Base-by-base conservation (phyloP, 768 basidiomycete genomes). In the Pisolithus orientalis region DNA sequence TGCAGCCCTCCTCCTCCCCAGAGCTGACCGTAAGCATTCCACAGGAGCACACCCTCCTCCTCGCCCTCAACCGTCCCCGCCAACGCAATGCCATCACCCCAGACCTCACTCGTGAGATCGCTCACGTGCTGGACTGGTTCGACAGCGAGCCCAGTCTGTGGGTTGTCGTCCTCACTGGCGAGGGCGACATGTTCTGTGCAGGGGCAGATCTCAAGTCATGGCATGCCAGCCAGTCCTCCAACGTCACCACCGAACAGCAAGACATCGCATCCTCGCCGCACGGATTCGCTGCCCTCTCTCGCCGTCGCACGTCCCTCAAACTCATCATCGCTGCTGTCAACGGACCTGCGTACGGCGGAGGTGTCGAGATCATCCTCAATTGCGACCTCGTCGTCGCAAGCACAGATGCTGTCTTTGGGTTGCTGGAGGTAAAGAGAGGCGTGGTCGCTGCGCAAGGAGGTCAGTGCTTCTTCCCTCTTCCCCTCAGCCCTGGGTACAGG, bases 241-340 rank as follows among this genome's bases (percentile, higher is more conserved):
- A 77, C 2, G 58, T 61, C 8, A 59, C 62, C 1, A 71, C 70
- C 50, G 78, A 84, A 57, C 76, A 75, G 56, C 72, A 78, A 56
- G 49, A 57, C 24, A 49, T 75, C 10, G 66, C 69, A 0, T 53
- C 65, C 1, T 72, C 76, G 25, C 51, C 70, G 1, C 68, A 85
- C 54, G 87, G 89, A 5, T 90, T 91, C 64, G 90, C 78, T 1
- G 79, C 85, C 34, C 69, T 92, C 38, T 90, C 88, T 1, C 79
- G 85, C 25, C 77, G 90, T 4, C 75, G 73, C 39, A 65, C 65
- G 34, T 79, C 80, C 0, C 72, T 66, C 54, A 91, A 91, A 62
- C 87, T 87, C 6, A 79, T 90, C 48, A 84, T 91, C 44, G 90
- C 89, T 11, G 89, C 90, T 3, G 88, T 90, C 1, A 79, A 82